phyloP scores from a whole-genome alignment of 192 early-diverging fungal genomes.

The Paraglomus brasilianum region DNA sequence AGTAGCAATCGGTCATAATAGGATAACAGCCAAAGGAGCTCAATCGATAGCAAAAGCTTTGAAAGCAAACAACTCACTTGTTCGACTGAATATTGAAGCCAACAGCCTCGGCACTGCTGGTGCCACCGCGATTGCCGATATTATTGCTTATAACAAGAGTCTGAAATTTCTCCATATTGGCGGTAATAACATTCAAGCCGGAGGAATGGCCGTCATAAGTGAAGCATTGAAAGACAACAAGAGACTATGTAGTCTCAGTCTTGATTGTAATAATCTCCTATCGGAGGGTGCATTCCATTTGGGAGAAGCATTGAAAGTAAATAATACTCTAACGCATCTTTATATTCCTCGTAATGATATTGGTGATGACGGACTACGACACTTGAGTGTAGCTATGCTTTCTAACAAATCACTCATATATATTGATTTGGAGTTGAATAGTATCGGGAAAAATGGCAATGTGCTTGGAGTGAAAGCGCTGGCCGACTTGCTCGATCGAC shows the following conservation, averaged over 20 bases:
- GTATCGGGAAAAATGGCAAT: constrained; percentile 36
- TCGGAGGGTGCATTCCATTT: constrained; percentile 33
- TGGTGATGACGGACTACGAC: constrained; percentile 35
- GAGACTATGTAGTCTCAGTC: constrained; percentile 36
- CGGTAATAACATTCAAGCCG: constrained; percentile 35
- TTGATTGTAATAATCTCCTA: constrained; percentile 44
- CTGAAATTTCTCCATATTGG: constrained; percentile 43
- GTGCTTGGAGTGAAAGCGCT: constrained; percentile 35
- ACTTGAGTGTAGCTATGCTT: constrained; percentile 34
- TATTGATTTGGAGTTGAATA: constrained; percentile 42
- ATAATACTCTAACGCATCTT: constrained; percentile 39
- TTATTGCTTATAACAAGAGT: constrained; percentile 35
- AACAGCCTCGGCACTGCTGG: constrained; percentile 36
- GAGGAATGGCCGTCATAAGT: constrained; percentile 33
- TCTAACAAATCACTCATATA: constrained; percentile 34
- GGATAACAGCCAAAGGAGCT: constrained; percentile 34
- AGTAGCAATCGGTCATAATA: constrained; percentile 36
- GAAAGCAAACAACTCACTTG: constrained; percentile 23
- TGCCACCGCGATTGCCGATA: constrained; percentile 28
- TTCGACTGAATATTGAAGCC: constrained; percentile 37
- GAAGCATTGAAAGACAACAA: constrained; percentile 40
- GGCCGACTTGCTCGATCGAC: constrained; percentile 7
- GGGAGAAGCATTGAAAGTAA: constrained; percentile 32
- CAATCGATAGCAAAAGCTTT: constrained; percentile 31
- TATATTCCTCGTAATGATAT: constrained; percentile 45